These are phyloP conservation scores for Camptophora hylomeconis DNA, from an alignment of 2,329 filamentous ascomycete species.

Conservation along the genomic window DNA sequence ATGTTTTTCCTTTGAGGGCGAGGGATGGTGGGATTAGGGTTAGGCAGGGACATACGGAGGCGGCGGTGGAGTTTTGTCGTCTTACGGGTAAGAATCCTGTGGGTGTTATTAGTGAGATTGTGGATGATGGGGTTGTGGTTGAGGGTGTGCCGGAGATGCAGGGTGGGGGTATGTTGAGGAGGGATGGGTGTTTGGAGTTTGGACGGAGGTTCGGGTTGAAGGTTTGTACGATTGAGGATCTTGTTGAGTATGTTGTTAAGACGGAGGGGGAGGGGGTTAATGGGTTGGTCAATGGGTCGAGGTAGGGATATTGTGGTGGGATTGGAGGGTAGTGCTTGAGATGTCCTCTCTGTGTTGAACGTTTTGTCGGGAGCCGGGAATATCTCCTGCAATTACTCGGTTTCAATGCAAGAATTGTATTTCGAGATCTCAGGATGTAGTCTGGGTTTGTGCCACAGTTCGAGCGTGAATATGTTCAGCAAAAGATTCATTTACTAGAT, in stretches of 20 bases:
- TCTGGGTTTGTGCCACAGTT: too few species aligned
- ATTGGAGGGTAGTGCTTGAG: too few species aligned
- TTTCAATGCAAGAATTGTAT: too few species aligned
- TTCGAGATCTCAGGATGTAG: too few species aligned
- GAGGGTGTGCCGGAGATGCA: constrained; percentile 45
- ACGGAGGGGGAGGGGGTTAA: constrained; percentile 43
- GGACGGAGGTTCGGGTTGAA: constrained; percentile 78
- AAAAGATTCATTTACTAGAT: too few species aligned
- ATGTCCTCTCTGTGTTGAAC: too few species aligned
- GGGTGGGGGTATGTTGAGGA: constrained; percentile 71
- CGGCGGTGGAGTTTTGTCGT: constrained; percentile 77
- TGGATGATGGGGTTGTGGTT: constrained; percentile 64
- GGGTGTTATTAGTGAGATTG: constrained; percentile 80
- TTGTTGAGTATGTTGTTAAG: constrained; percentile 68
- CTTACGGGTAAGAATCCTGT: constrained; percentile 65
- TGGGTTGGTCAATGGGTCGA: too few species aligned
- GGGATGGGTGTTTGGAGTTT: constrained; percentile 79
- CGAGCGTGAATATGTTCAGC: too few species aligned
- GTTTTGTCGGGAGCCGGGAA: too few species aligned
- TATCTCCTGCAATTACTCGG: too few species aligned
- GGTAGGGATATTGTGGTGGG: too few species aligned
- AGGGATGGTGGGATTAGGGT: constrained; percentile 67
- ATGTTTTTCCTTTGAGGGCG: constrained; percentile 76
- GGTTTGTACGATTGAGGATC: constrained; percentile 88
- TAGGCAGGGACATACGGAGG: constrained; percentile 81